Evolutionary conservation across 2,329 filamentous ascomycete species (phyloP).

Genomic region (Coniochaeta prunicola): DNA sequence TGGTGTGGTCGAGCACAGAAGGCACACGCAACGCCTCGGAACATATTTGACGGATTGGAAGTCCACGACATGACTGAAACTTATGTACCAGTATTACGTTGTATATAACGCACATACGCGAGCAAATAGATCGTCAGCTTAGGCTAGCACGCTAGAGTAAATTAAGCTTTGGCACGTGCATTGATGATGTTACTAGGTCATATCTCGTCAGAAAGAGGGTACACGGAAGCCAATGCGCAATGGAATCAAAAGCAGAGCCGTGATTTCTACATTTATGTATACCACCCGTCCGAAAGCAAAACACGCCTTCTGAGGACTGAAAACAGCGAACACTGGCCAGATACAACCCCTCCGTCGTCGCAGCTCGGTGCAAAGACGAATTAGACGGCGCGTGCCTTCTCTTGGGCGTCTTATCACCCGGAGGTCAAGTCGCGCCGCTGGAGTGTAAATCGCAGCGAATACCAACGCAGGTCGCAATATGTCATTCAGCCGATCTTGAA

Average conservation of each 20-base stretch:
- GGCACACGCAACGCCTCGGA: neutral
- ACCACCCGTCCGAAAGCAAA: neutral
- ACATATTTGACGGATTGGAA: neutral
- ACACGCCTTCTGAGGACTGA: neutral
- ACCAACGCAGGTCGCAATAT: neutral
- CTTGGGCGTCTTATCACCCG: neutral
- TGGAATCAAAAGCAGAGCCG: neutral
- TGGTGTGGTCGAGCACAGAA: neutral
- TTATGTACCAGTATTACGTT: neutral
- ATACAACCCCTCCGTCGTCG: neutral
- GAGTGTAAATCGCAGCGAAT: neutral
- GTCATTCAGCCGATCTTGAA: slow-evolving; percentile 11
- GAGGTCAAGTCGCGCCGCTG: neutral
- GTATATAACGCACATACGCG: neutral
- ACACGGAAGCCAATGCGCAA: neutral
- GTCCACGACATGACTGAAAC: neutral
- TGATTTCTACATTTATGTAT: neutral
- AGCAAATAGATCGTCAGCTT: neutral
- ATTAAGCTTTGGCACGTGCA: too few species aligned
- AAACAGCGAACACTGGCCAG: neutral
- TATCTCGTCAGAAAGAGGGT: neutral
- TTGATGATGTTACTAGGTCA: neutral
- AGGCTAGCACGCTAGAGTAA: too few species aligned
- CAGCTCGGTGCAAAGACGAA: neutral
- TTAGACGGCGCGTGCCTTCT: neutral